A percentile compares a stretch with the other conserved stretches of the same genome.
These are phyloP conservation scores for Osmanthus fragrans DNA, from an alignment of 257 asterid species.

Conservation along the genomic window DNA sequence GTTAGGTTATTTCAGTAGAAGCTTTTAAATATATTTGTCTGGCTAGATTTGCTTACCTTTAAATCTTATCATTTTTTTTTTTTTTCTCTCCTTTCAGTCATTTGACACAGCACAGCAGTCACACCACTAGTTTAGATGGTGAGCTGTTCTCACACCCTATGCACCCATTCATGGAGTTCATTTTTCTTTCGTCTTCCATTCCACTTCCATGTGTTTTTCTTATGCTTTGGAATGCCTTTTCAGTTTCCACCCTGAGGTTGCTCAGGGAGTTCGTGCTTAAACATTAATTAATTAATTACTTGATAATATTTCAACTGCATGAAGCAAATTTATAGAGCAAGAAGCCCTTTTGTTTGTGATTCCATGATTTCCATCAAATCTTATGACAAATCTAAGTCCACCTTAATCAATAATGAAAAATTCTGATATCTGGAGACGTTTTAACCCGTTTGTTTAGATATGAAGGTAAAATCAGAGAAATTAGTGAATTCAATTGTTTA, in stretches of 20 bases:
- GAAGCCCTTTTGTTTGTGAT: neutral
- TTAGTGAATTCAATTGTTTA: neutral
- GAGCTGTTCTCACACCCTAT: neutral
- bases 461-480: neutral
- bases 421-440: constrained; percentile 3
- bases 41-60: neutral
- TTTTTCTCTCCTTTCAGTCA: neutral
- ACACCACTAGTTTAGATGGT: neutral
- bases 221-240: neutral
- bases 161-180: neutral
- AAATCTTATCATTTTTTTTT: neutral
- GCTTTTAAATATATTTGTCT: neutral
- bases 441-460: constrained; percentile 8
- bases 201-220: neutral
- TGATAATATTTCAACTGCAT: neutral
- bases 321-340: neutral
- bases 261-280: neutral
- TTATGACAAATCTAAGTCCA: neutral
- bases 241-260: neutral
- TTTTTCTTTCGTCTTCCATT: neutral
- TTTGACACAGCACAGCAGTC: neutral
- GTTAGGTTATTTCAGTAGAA: neutral
- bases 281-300: neutral
- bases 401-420: constrained; percentile 13
- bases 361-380: constrained; percentile 18